Conservation (phyloP, 495 filamentous ascomycete genomes). For the Hypoxylon perforatum region DNA sequence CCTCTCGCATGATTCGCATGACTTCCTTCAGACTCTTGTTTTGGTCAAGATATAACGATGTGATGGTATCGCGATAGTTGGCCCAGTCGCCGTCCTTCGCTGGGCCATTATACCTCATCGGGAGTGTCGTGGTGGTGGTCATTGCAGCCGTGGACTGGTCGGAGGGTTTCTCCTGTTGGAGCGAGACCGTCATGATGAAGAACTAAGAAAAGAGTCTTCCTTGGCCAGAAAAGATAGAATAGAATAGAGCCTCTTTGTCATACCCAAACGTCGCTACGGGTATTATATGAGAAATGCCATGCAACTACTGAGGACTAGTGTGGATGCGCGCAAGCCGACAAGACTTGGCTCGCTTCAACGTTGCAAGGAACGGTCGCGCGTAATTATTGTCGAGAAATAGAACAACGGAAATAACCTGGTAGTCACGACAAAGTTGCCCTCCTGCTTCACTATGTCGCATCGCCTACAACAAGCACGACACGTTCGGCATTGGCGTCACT, state of each 20-base stretch:
- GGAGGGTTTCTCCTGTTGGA: conserved; percentile 1
- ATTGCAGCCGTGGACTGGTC: conserved; percentile 6
- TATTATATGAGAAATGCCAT: conserved; percentile 7
- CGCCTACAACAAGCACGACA: conserved; percentile 17
- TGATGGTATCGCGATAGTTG: conserved; percentile 39
- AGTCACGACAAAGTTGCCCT: conserved; percentile 12
- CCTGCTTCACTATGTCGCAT: conserved; percentile 33
- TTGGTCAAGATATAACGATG: conserved; percentile 34
- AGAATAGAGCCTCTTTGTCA: conserved; percentile 8
- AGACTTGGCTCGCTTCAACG: not conserved
- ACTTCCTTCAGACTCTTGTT: conserved; percentile 44
- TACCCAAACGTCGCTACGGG: not conserved
- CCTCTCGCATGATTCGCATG: conserved; percentile 41
- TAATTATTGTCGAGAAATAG: conserved; percentile 12
- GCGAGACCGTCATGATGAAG: conserved; percentile 20
- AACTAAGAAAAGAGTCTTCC: not conserved
- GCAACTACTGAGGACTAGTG: conserved; percentile 2
- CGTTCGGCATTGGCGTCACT: conserved; percentile 20
- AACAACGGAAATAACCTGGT: conserved; percentile 12
- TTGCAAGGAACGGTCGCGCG: conserved; percentile 12
- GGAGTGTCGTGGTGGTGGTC: conserved; percentile 17
- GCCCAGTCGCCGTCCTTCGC: conserved; percentile 40
- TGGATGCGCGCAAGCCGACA: conserved; percentile 2
- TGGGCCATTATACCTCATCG: conserved; percentile 26
- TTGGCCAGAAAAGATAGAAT: not conserved